Evolutionary conservation across 1,139 yeast genomes (phyloP).

Genomic region (Kurtzmaniella quercitrusa): DNA sequence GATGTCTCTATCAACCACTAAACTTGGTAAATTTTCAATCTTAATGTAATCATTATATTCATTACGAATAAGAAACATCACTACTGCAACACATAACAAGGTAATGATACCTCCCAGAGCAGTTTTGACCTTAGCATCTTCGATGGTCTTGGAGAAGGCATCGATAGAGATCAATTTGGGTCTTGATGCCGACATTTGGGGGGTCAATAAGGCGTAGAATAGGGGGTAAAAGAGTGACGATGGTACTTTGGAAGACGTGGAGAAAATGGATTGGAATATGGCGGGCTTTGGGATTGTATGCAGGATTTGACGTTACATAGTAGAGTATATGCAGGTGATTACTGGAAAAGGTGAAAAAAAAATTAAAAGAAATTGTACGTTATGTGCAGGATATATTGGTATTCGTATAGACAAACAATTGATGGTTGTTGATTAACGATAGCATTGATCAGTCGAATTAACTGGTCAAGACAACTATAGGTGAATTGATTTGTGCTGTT

Average conservation of each 20-base stretch:
- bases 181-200: slow-evolving; percentile 18
- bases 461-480: no score
- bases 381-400: no score
- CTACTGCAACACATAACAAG: slow-evolving; percentile 58
- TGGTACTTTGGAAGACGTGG: neutral
- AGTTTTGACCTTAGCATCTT: slow-evolving; percentile 86
- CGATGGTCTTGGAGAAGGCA: slow-evolving; percentile 91
- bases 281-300: neutral
- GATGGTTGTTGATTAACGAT: no score
- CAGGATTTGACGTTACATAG: neutral
- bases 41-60: slow-evolving; percentile 75
- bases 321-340: no score
- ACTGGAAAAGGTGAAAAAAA: no score
- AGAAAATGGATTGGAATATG: neutral
- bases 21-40: slow-evolving; percentile 69
- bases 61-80: slow-evolving; percentile 58
- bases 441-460: no score
- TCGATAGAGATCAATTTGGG: slow-evolving; percentile 65
- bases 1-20: slow-evolving; percentile 85
- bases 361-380: no score
- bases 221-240: neutral
- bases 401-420: no score
- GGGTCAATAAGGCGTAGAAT: no score
- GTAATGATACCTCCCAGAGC: slow-evolving; percentile 89
- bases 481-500: no score